Conservation (phyloP, 208 protist species). For the Leishmania tarentolae region DNA sequence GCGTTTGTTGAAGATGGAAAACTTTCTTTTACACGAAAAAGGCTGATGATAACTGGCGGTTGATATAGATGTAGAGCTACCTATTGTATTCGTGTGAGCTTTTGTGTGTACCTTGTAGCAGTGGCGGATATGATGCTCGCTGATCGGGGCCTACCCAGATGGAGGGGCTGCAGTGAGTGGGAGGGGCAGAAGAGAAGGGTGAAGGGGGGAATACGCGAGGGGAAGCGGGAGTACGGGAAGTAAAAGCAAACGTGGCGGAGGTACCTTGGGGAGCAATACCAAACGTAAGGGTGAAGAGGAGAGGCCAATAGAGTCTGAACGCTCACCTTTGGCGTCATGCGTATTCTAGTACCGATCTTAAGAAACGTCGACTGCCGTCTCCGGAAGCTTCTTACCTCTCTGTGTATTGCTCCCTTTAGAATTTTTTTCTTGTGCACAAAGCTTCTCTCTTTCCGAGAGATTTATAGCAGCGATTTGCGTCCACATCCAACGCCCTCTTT, state of each 20-base stretch:
- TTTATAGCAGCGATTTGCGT: background rate
- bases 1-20: background rate
- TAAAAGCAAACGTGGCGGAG: no score
- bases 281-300: background rate
- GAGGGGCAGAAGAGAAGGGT: background rate
- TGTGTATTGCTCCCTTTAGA: no score
- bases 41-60: background rate
- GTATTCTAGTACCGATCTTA: background rate
- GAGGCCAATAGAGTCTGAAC: background rate
- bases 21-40: background rate
- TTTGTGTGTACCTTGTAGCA: background rate
- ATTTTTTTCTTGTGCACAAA: background rate
- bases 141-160: background rate
- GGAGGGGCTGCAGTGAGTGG: background rate
- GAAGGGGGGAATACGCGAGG: no score
- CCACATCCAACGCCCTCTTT: background rate
- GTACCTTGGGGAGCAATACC: background rate
- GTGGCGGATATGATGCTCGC: background rate
- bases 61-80: background rate
- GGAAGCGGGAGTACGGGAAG: background rate
- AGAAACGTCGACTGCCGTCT: background rate
- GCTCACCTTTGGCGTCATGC: background rate
- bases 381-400: background rate
- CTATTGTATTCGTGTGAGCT: background rate
- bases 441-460: background rate